A percentile compares a stretch with the other conserved stretches of the same genome.
Evolutionary conservation across 306 rosid species (phyloP).

Genomic region (Ochetophila trinervis): DNA sequence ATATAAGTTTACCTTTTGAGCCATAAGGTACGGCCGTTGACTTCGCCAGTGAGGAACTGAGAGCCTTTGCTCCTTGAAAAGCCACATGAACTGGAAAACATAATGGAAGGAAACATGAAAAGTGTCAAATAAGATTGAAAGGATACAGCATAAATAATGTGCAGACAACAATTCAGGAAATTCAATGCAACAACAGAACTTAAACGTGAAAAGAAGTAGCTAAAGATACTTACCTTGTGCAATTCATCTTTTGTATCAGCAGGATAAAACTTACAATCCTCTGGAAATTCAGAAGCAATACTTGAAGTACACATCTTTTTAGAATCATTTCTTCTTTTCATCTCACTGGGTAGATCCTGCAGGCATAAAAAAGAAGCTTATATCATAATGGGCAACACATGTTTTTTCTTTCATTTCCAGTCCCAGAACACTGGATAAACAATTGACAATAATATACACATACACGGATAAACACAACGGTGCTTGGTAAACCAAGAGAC

Average conservation of each 20-base stretch:
- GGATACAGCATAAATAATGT: constrained; percentile 12
- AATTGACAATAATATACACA: constrained; percentile 50
- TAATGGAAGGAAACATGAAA: not conserved
- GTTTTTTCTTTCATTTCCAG: not conserved
- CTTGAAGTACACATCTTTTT: constrained; percentile 70
- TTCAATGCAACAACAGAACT: constrained; percentile 4
- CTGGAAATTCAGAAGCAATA: constrained; percentile 77
- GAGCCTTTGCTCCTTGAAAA: constrained; percentile 87
- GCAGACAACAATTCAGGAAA: constrained; percentile 5
- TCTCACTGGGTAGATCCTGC: constrained; percentile 76
- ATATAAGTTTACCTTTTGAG: constrained; percentile 61
- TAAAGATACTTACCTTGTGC: constrained; percentile 64
- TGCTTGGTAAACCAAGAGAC: constrained; percentile 92
- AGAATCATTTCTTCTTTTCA: constrained; percentile 60
- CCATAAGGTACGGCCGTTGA: constrained; percentile 71
- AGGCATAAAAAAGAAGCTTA: constrained; percentile 17
- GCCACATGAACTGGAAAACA: constrained; percentile 79
- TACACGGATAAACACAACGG: constrained; percentile 81
- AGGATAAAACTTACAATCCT: constrained; percentile 80
- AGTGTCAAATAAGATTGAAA: not conserved
- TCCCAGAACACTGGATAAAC: no score
- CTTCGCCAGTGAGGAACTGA: constrained; percentile 83
- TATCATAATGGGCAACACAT: constrained; percentile 3
- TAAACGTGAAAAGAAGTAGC: not conserved
- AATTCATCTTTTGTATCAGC: constrained; percentile 87